Evolutionary conservation across 2,329 filamentous ascomycete species (phyloP), one percentile per base, ranked within the genome.

Genomic region (Coniochaeta sp.): DNA sequence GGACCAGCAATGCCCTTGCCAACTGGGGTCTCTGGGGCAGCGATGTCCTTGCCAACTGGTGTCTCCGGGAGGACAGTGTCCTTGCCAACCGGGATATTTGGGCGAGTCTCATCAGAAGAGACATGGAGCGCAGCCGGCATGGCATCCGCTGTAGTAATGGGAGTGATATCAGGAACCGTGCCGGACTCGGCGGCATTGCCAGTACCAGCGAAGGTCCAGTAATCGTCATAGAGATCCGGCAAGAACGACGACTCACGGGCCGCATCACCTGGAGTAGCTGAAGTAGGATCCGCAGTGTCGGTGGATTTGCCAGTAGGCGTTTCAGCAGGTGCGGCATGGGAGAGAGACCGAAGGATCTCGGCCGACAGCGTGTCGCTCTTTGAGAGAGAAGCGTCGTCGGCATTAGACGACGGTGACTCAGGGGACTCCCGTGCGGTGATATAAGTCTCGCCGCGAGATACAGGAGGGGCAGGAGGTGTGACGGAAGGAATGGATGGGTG

Each of bases 201-300:
- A 12, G 6, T 14, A 4, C 45, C 45, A 3, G 45, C 45, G 12
- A 48, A 48, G 26, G 24, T 48, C 45, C 45, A 48, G 12, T 48
- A 48, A n/a, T 48, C 45, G n/a, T 48, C 45, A 30, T 48, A 48
- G 2, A 48, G 27, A 22, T 48, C 45, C 7, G 45, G 45, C 7
- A 48, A 26, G 28, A 48, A 48, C 3, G 24, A 22, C 6, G 45
- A 48, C 45, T 48, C 45, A 13, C 45, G 45, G n/a, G 45, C 26
- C 22, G 38, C 38, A 28, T 26, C 27, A 24, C 24, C 28, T 3
- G 45, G 45, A 13, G 13, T 26, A 10, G 10, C 45, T 16, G 14
- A 18, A 13, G 26, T 5, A 48, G 14, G 6, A 24, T 28, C 28
- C 4, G 6, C 27, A 30, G 26, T 16, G 6, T 9, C n/a, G 30